A percentile compares a stretch with the other conserved stretches of the same genome.
These are phyloP conservation scores for Phoenix dactylifera DNA, from an alignment of 176 grass and related monocot genomes.

Conservation along the genomic window DNA sequence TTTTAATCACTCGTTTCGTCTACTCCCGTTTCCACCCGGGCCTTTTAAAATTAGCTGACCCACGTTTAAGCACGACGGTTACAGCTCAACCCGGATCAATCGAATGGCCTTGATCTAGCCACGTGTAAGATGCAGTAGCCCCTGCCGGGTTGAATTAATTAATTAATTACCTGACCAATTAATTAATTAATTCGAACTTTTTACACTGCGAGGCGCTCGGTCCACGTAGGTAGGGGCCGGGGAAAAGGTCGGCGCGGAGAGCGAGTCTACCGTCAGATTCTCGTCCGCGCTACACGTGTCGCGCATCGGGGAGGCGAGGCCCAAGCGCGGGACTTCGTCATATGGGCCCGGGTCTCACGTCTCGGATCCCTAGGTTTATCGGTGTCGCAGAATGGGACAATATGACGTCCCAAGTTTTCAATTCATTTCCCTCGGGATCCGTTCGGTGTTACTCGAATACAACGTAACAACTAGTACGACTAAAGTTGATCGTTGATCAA, in stretches of 20 bases:
- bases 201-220: too few relatives aligned
- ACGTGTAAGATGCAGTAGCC: neutral
- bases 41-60: too few relatives aligned
- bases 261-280: constrained; percentile 21
- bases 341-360: constrained; percentile 11
- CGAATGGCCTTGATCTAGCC: neutral
- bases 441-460: too few relatives aligned
- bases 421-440: neutral
- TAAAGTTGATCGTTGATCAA: too few relatives aligned
- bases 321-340: constrained; percentile 21
- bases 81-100: constrained; percentile 21
- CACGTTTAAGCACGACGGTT: constrained; percentile 36
- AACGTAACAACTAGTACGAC: too few relatives aligned
- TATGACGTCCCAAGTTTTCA: neutral
- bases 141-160: neutral
- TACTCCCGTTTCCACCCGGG: too few relatives aligned
- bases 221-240: constrained; percentile 1
- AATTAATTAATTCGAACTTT: neutral
- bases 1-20: neutral
- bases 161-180: neutral
- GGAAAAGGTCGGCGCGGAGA: too few relatives aligned
- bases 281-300: neutral
- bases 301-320: constrained; percentile 1
- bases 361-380: constrained; percentile 69
- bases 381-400: constrained; percentile 24